Evolutionary conservation across 2,329 filamentous ascomycete genomes (phyloP).

Genomic region (Pyrenophora seminiperda): DNA sequence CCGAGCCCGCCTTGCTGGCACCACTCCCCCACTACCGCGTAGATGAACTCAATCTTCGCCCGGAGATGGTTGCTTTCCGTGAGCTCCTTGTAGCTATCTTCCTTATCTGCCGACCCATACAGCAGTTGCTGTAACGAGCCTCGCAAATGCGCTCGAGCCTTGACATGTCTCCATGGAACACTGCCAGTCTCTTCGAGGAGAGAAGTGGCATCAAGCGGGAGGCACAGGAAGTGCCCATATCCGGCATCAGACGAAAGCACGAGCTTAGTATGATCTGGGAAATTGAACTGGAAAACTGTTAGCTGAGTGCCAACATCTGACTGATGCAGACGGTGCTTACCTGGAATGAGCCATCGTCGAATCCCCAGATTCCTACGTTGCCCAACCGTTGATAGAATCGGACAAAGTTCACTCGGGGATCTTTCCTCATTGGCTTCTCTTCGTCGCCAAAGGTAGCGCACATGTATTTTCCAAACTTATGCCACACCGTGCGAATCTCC

Average conservation of each 20-base stretch:
- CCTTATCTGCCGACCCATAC: constrained; percentile 59
- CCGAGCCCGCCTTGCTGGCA: constrained; percentile 71
- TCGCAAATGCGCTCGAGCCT: constrained; percentile 71
- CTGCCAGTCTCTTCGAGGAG: constrained; percentile 67
- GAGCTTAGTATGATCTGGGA: constrained; percentile 86
- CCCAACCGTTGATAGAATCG: constrained; percentile 83
- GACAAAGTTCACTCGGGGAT: constrained; percentile 61
- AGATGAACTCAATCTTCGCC: constrained; percentile 75
- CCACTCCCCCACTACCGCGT: constrained; percentile 72
- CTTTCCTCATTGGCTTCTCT: constrained; percentile 55
- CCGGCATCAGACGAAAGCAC: constrained; percentile 75
- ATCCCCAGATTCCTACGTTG: constrained; percentile 81
- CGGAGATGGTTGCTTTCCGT: constrained; percentile 73
- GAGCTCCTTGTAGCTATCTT: constrained; percentile 60
- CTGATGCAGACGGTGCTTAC: constrained; percentile 50
- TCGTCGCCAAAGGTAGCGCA: constrained; percentile 52
- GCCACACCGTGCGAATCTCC: constrained; percentile 65
- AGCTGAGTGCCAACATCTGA: constrained; percentile 1
- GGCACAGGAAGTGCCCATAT: constrained; percentile 78
- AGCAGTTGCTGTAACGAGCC: constrained; percentile 75
- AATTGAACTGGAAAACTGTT: constrained; percentile 70
- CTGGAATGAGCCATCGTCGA: constrained; percentile 78
- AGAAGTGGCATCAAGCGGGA: constrained; percentile 71
- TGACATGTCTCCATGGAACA: constrained; percentile 68
- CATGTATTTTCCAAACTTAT: constrained; percentile 75